Evolutionary conservation across 1,284 basidiomycete genomes (phyloP), one percentile per base, ranked within the genome.

Genomic region (Irpex sp.): DNA sequence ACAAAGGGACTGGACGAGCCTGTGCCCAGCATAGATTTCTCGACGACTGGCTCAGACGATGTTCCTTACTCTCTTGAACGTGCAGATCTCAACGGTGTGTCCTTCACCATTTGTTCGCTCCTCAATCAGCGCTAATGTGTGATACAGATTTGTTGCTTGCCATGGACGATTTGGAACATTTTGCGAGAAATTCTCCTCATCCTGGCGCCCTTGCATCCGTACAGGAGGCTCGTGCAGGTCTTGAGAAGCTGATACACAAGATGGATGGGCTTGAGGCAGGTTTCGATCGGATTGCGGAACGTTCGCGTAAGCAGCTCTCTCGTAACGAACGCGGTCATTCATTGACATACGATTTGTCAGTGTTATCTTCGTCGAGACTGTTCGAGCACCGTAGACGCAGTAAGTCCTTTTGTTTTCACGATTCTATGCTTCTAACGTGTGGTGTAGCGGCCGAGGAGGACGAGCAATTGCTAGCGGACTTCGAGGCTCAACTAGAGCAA

Each of bases 221-320:
- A 6, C 77, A 78, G 11, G 87, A 89, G 68, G 84, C 89, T 33
- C 83, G 85, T 54, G 66, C 72, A 5, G 79, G 82, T 11, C 75
- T 95, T 37, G 85, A 90, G 64, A 89, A 84, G 70, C 79, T 92
- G 9, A 79, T 94, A 51, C 76, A 74, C 26, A 89, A 87, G 72
- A 92, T 95, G 85, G 90, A 94, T 66, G 80, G 80, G 26, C 77
- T 94, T 9, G 90, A 92, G 70, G 74, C 83, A 0, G 87, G 88
- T 2, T 93, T 95, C 69, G 93, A 94, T 68, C 83, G 86, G 63
- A 87, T 94, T 67, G 89, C 90, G 13, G 92, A 93, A 70, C 83
- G 88, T 54, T 90, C 91, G 62, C 75, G 92, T 93, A 71, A 65
- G 89, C 81, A 56, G 33, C 17, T 53, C 37, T 62, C 36, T n/a